A percentile compares a stretch with the other conserved stretches of the same genome.
phyloP scores from a whole-genome alignment of 1,139 yeast species.

The Candida labiduridarum region DNA sequence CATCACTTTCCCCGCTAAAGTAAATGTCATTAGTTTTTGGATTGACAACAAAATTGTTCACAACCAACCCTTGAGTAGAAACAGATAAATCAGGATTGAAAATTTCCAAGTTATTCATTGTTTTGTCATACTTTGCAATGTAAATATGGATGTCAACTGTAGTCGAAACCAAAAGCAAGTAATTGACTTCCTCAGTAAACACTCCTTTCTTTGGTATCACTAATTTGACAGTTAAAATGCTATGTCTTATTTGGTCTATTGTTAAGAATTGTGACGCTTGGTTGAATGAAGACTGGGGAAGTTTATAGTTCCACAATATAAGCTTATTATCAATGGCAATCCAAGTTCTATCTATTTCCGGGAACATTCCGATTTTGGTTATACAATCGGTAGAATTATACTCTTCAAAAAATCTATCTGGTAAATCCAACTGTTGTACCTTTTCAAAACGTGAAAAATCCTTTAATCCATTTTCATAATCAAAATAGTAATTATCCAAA shows the following conservation, averaged over 20 bases:
- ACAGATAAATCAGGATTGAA: constrained; percentile 85
- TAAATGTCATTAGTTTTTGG: constrained; percentile 76
- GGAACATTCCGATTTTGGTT: constrained; percentile 82
- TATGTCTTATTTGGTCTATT: constrained; percentile 79
- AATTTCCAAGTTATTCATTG: constrained; percentile 61
- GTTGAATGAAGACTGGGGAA: constrained; percentile 53
- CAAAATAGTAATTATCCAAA: constrained; percentile 48
- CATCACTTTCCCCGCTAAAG: constrained; percentile 78
- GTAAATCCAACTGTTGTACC: constrained; percentile 67
- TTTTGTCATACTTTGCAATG: constrained; percentile 63
- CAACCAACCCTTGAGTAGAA: constrained; percentile 76
- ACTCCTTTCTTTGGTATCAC: constrained; percentile 80
- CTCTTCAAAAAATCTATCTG: constrained; percentile 81
- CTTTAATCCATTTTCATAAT: constrained; percentile 43
- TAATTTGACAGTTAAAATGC: constrained; percentile 74
- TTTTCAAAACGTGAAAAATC: constrained; percentile 79
- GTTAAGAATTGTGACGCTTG: constrained; percentile 68
- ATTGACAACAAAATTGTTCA: constrained; percentile 61
- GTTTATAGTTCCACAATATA: constrained; percentile 78
- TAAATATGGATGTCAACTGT: constrained; percentile 76
- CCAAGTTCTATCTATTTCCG: constrained; percentile 87
- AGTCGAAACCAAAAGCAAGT: constrained; percentile 77
- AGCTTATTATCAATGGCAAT: constrained; percentile 80
- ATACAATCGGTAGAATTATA: constrained; percentile 67
- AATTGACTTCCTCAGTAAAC: constrained; percentile 75